These are phyloP conservation scores for Lepidium sativum DNA, from an alignment of 345 rosid species.

Conservation along the genomic window DNA sequence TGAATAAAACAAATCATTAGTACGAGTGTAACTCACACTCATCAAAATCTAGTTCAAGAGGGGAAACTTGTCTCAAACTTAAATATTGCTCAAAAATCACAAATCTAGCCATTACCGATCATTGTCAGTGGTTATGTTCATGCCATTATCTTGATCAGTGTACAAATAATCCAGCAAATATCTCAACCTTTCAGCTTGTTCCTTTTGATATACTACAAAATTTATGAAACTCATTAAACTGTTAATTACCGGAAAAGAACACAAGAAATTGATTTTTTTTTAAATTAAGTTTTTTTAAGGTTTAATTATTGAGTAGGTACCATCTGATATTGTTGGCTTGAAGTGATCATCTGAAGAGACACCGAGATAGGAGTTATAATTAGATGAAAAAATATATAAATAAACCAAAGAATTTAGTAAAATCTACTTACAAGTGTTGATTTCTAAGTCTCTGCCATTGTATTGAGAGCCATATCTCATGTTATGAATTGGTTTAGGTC, in stretches of 20 bases:
- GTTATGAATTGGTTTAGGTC: slow-evolving; percentile 37
- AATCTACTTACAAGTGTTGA: slow-evolving; percentile 38
- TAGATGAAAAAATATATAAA: not conserved
- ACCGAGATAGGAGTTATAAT: slow-evolving; percentile 39
- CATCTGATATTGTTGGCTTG: slow-evolving; percentile 35
- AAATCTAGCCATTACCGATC: slow-evolving; percentile 37
- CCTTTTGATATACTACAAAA: slow-evolving; percentile 27
- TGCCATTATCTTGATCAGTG: slow-evolving; percentile 34
- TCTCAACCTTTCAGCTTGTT: slow-evolving; percentile 43
- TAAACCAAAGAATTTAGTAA: slow-evolving; percentile 10
- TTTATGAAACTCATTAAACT: not conserved
- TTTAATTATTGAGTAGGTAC: slow-evolving; percentile 1
- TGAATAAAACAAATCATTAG: not conserved
- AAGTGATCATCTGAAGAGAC: slow-evolving; percentile 39
- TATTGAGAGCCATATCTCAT: slow-evolving; percentile 37
- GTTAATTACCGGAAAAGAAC: too few species aligned
- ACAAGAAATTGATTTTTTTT: too few species aligned
- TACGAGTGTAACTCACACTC: too few species aligned
- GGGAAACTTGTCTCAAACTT: too few species aligned
- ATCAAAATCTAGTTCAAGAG: too few species aligned
- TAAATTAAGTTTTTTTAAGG: too few species aligned
- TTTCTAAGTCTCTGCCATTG: slow-evolving; percentile 52
- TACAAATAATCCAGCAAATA: slow-evolving; percentile 54
- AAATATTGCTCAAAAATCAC: too few species aligned
- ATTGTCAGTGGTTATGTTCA: slow-evolving; percentile 34